Evolutionary conservation across 352 stramenopile species (phyloP), one percentile per base, ranked within the genome.

Genomic region (Globisporangium splendens): DNA sequence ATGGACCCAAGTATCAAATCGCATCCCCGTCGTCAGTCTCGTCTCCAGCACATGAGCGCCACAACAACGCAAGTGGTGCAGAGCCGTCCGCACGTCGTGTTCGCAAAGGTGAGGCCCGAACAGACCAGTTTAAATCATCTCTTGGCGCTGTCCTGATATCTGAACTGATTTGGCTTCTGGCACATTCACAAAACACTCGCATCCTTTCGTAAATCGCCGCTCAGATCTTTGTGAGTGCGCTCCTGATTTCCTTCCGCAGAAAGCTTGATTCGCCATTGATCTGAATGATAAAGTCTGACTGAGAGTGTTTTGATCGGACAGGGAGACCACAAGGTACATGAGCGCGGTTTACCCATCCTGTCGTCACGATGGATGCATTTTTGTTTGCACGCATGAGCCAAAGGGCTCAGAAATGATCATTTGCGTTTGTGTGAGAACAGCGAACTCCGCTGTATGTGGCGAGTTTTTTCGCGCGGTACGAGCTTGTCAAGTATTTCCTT

Each of bases 401-500:
- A 5, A 31, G 24, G 24, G 5, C 24, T 31, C 24, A 31, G 24
- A 31, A 31, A 31, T 31, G 24, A 31, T 31, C 24, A 31, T 31
- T 31, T 31, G 24, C 24, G 24, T 31, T 2, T 7, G 24, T 35
- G 28, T 8, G 28, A 35, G 3, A 20, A 21, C 52, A 91, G 76
- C 64, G 78, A 41, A 89, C 77, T 5, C 62, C 76, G 15, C 58
- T 92, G 59, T 87, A 89, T 31, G 57, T 86, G n/a, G 77, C 82
- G 3, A 88, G 78, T 60, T 88, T 88, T 64, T 87, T 89, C 38
- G 70, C 68, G 0, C 73, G 76, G 2, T 61, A 75, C 35, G 71
- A 88, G 33, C 63, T 86, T 31, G 76, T 89, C 15, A 62, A 65
- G 50, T 46, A 77, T 11, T 63, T 92, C 51, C 49, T 89, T 21